These are phyloP conservation scores for Xylaria venustula DNA, from an alignment of 495 filamentous ascomycete species.

Conservation along the genomic window DNA sequence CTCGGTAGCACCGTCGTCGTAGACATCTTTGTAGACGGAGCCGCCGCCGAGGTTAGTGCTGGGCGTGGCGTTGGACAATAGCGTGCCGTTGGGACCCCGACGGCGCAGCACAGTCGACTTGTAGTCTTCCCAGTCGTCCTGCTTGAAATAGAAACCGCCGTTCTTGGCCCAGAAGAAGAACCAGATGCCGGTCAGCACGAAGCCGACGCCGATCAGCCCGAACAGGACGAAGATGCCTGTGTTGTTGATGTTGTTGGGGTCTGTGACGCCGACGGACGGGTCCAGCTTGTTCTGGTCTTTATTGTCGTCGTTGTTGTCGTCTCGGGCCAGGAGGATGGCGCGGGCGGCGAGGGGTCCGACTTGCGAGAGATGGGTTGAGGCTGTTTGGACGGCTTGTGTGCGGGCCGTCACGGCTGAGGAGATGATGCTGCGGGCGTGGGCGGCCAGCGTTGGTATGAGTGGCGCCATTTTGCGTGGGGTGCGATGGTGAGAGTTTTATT, in stretches of 20 bases:
- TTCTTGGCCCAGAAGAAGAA: constrained; percentile 99
- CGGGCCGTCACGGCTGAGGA: constrained; percentile 17
- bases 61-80: constrained; percentile 75
- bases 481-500: not conserved
- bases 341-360: constrained; percentile 44
- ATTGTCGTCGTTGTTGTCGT: constrained; percentile 14
- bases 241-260: constrained; percentile 76
- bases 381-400: constrained; percentile 7
- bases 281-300: constrained; percentile 14
- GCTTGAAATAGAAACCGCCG: constrained; percentile 82
- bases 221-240: constrained; percentile 79
- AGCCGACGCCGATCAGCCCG: constrained; percentile 73
- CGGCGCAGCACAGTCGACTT: constrained; percentile 93
- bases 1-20: constrained; percentile 59
- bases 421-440: constrained; percentile 26
- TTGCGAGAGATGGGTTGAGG: constrained; percentile 8
- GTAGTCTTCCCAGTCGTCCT: constrained; percentile 96
- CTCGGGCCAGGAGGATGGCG: constrained; percentile 37
- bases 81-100: constrained; percentile 82
- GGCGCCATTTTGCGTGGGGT: constrained; percentile 24
- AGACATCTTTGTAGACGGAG: constrained; percentile 64
- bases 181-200: constrained; percentile 81
- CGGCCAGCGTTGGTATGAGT: constrained; percentile 23
- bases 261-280: constrained; percentile 52
- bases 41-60: constrained; percentile 79